Percentiles rank a stretch among this genome's conserved stretches.
phyloP scores from a whole-genome alignment of 2,329 filamentous ascomycete genomes.

The Alternaria burnsii region DNA sequence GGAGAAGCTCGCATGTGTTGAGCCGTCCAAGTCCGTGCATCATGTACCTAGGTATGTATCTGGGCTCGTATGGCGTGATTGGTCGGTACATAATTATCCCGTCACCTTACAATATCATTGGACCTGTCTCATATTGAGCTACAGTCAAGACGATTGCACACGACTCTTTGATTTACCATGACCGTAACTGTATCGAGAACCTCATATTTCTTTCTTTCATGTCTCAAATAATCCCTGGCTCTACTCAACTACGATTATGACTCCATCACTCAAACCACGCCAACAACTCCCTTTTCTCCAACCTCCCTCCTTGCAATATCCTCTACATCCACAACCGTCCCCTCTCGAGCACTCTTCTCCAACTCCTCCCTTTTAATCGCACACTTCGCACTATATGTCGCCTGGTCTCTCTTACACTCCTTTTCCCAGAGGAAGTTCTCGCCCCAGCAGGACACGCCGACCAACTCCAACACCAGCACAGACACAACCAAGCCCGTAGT shows the following conservation, averaged over 20 bases:
- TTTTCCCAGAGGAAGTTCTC: constrained; percentile 41
- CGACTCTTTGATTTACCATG: not conserved
- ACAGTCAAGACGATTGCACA: too few relatives aligned
- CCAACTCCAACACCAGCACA: constrained; percentile 48
- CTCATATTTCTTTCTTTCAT: too few relatives aligned
- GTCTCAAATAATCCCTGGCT: too few relatives aligned
- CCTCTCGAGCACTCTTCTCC: constrained; percentile 40
- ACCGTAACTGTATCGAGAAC: not conserved
- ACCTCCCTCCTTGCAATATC: constrained; percentile 43
- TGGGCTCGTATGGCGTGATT: not conserved
- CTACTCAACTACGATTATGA: not conserved
- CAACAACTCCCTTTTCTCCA: constrained; percentile 35
- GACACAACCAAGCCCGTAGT: constrained; percentile 51
- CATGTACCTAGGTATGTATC: not conserved
- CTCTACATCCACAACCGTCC: constrained; percentile 45
- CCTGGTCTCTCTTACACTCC: constrained; percentile 31
- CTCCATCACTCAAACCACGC: not conserved
- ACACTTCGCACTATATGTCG: constrained; percentile 46
- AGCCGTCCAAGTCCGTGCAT: constrained; percentile 1
- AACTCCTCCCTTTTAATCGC: constrained; percentile 41
- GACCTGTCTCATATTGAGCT: too few relatives aligned
- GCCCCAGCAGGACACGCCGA: constrained; percentile 40
- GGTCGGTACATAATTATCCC: not conserved
- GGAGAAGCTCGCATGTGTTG: constrained; percentile 3
- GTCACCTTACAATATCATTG: not conserved